These are phyloP conservation scores for Cladosporium austrohemisphaericum DNA, from an alignment of 2,329 filamentous ascomycete species.

Conservation along the genomic window DNA sequence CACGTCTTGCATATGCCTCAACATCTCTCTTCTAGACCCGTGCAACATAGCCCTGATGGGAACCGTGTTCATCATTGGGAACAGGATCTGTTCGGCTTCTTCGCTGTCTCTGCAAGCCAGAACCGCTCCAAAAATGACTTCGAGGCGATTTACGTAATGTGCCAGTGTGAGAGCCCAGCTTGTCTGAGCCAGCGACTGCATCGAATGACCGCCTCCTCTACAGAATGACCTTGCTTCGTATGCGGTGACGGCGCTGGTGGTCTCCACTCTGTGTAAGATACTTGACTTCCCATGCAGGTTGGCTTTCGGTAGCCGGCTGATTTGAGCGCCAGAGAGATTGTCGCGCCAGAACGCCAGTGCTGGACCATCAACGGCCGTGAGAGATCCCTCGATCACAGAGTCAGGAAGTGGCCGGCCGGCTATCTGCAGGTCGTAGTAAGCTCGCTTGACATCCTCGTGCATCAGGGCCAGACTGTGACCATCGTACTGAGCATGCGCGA, in stretches of 20 bases:
- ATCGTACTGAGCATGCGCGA: slow-evolving; percentile 86
- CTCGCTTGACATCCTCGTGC: slow-evolving; percentile 64
- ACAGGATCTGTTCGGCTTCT: slow-evolving; percentile 64
- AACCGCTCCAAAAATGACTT: slow-evolving; percentile 78
- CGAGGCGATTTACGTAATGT: slow-evolving; percentile 58
- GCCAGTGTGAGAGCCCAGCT: slow-evolving; percentile 72
- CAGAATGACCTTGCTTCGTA: slow-evolving; percentile 57
- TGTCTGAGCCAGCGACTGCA: slow-evolving; percentile 72
- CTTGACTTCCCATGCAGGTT: not conserved
- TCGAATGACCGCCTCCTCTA: slow-evolving; percentile 61
- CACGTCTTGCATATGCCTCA: slow-evolving; percentile 70
- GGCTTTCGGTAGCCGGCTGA: slow-evolving; percentile 36
- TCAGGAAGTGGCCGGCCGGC: slow-evolving; percentile 46
- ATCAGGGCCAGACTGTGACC: slow-evolving; percentile 76
- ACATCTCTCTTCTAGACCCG: slow-evolving; percentile 60
- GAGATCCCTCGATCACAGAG: slow-evolving; percentile 53
- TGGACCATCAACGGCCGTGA: slow-evolving; percentile 46
- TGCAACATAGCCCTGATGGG: slow-evolving; percentile 70
- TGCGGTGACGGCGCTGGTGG: slow-evolving; percentile 41
- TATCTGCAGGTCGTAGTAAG: slow-evolving; percentile 50
- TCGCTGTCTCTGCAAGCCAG: slow-evolving; percentile 79
- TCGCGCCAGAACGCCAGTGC: slow-evolving; percentile 66
- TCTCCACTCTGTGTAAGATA: slow-evolving; percentile 44
- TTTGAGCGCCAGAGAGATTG: slow-evolving; percentile 55
- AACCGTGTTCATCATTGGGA: slow-evolving; percentile 91